phyloP scores from a whole-genome alignment of 139 green algal genomes.

The Micractinium conductrix region DNA sequence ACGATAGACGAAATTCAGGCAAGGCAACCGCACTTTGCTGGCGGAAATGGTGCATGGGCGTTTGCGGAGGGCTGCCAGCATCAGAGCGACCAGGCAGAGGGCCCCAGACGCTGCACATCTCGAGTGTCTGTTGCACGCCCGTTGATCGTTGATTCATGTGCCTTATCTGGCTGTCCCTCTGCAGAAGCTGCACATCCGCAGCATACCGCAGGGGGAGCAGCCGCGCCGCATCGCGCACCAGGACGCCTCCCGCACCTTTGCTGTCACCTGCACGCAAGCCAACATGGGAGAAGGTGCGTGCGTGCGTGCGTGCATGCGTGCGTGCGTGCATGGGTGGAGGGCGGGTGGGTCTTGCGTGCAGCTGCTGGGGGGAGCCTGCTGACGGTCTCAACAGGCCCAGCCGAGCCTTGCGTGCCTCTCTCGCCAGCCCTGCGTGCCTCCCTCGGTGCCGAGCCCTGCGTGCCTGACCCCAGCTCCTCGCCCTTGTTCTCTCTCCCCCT shows the following conservation, averaged over 20 bases:
- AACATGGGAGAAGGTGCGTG: conserved; percentile 21
- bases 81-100: too few species aligned
- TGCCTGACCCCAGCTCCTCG: too few species aligned
- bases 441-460: too few species aligned
- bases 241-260: conserved; percentile 58
- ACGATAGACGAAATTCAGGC: conserved; percentile 85
- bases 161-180: neutral
- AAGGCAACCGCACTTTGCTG: too few species aligned
- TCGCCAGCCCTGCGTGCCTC: too few species aligned
- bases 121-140: neutral
- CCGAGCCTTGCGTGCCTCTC: too few species aligned
- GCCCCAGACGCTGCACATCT: neutral
- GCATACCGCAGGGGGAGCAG: conserved; percentile 90
- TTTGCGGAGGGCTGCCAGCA: too few species aligned
- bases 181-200: conserved; percentile 97
- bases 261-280: conserved; percentile 52
- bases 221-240: conserved; percentile 91
- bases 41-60: too few species aligned
- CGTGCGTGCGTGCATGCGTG: neutral
- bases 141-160: neutral
- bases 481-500: too few species aligned
- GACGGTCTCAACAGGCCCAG: too few species aligned
- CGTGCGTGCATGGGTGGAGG: neutral
- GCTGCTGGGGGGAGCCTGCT: too few species aligned
- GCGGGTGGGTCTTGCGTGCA: neutral